Base-by-base conservation (phyloP, 768 basidiomycete species). In the Kwoniella mangroviensis region DNA sequence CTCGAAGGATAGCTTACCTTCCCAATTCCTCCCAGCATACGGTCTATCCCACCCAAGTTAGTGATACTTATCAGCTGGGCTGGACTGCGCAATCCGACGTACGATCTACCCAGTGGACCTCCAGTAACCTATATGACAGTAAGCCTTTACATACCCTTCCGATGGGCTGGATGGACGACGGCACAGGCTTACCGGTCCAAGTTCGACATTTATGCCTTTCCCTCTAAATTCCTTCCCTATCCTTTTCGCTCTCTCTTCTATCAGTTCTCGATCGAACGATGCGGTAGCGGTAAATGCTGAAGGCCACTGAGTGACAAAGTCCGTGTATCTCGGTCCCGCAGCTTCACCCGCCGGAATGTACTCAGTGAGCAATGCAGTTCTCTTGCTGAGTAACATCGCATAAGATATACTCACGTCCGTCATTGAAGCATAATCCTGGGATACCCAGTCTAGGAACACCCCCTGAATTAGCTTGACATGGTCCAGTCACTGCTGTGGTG, bases 211-310 rank as follows among this genome's bases (percentile, higher is more conserved):
- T 64, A 92, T 88, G 22, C 95, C 95, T 77, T 94, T 93, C 21
- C 88, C 89, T 67, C 86, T 86, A 83, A 93, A 91, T 81, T 98
- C 95, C 62, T 85, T 79, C 12, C 94, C 94, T 87, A 97, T 91
- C 58, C 87, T 88, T 1, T 87, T 75, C 1, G 92, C 94, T 45
- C 94, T 88, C n/a, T 85, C 84, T 58, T 93, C 90, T 43, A 97
- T 88, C 42, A 96, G 85, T 0, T 86, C 85, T 41, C 90, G 89
- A 75, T 92, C 92, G 84, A 88, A 93, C 10, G 78, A 78, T 1
- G 81, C 79, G 1, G 81, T 76, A 2, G 73, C 75, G 26, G 75
- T 77, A 64, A 81, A 79, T 28, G 73, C 76, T 19, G 81, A 80
- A 19, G 81, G 78, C 74, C 78, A 82, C 62, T 82, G 81, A 24